phyloP scores from a whole-genome alignment of 257 asterid species.

The Fraxinus excelsior region DNA sequence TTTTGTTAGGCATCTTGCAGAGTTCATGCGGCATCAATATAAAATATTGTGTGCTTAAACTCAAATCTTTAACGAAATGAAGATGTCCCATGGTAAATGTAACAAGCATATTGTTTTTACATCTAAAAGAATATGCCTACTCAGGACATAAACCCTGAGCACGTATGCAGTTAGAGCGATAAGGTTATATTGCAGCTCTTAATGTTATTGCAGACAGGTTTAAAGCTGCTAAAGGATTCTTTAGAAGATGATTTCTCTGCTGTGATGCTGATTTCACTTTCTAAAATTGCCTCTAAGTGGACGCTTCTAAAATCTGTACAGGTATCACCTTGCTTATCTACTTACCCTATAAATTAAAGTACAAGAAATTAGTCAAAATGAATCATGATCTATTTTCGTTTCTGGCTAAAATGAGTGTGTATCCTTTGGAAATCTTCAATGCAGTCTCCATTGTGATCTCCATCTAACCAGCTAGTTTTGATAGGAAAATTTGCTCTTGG shows the following conservation, averaged over 20 bases:
- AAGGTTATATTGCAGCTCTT: slow-evolving; percentile 26
- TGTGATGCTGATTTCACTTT: slow-evolving; percentile 75
- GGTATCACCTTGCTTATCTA: slow-evolving; percentile 43
- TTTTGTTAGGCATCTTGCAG: background rate
- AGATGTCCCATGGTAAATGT: slow-evolving; percentile 23
- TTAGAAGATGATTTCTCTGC: slow-evolving; percentile 63
- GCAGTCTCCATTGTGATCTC: background rate
- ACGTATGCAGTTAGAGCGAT: slow-evolving; percentile 19
- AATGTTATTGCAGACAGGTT: slow-evolving; percentile 65
- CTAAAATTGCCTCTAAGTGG: slow-evolving; percentile 82
- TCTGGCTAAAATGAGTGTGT: background rate
- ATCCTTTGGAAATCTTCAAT: background rate
- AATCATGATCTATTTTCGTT: background rate
- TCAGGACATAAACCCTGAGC: slow-evolving; percentile 24
- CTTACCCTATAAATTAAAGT: background rate
- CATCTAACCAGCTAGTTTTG: background rate
- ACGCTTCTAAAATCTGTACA: slow-evolving; percentile 63
- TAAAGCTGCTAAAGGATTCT: slow-evolving; percentile 65
- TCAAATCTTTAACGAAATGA: slow-evolving; percentile 17
- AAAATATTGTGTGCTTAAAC: background rate
- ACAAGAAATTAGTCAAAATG: background rate
- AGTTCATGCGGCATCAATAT: background rate
- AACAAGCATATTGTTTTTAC: slow-evolving; percentile 7
- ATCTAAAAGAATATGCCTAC: slow-evolving; percentile 1
- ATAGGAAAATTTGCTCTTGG: slow-evolving; percentile 11